Evolutionary conservation across 768 basidiomycete genomes (phyloP), one percentile per base, ranked within the genome.

Genomic region (Imleria badia): DNA sequence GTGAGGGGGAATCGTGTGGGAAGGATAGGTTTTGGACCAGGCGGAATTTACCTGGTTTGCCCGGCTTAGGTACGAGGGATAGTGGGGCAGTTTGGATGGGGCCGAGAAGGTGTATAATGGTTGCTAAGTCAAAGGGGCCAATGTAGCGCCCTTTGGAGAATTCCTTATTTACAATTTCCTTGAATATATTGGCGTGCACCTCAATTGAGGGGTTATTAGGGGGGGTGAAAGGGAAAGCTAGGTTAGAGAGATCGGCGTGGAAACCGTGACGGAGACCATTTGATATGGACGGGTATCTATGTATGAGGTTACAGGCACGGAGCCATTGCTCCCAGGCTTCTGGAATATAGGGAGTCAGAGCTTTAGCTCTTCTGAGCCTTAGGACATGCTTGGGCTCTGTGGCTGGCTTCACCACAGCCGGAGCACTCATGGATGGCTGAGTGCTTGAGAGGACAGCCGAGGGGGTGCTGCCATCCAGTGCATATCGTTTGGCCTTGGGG

Each of bases 11-110:
- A 19, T 12, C 36, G 8, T 33, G 19, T 0, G 31, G 50, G 6
- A 38, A 48, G 2, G 33, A 55, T 0, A 55, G 22, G 6, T 58
- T 54, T 4, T 54, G 52, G 0, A 59, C 20, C 0, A 51, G 31
- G 0, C 7, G 0, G 2, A n/a, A 59, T 13, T 48, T 51, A 1
- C 46, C 54, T 0, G 33, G 55, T 2, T 56, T 59, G 0, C 54
- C 44, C 0, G 39, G 29, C 1, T 58, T 58, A 2, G 35, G 35
- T 0, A 58, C 12, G 0, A 58, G n/a, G 13, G 30, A 44, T 0
- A 58, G 20, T 0, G 44, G 56, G 2, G 44, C 14, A 0, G 39
- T 34, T 10, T 49, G 30, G 14, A 49, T 31, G 1, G 29, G 48
- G 1, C 38, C 38, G 3, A 49, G 14, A 3, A 9, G 2, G 1